Conservation (phyloP, 2,329 filamentous ascomycete genomes). For the Fonsecaea nubica region DNA sequence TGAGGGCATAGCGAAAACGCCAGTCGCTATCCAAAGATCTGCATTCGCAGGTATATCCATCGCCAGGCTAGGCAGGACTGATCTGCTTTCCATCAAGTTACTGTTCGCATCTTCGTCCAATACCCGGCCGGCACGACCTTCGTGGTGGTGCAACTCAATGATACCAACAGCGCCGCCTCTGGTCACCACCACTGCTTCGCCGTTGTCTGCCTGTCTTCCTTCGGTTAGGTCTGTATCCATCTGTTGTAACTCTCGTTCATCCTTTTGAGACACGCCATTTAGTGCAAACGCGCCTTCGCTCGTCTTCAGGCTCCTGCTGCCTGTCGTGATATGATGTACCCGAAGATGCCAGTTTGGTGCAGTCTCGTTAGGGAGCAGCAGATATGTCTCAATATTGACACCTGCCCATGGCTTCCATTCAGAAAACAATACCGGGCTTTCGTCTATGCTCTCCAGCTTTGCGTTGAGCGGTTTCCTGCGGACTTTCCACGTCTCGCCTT, state of each 20-base stretch:
- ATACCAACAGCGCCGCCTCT: constrained; percentile 60
- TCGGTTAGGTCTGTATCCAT: constrained; percentile 51
- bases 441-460: constrained; percentile 63
- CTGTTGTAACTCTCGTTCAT: constrained; percentile 62
- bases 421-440: constrained; percentile 67
- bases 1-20: constrained; percentile 72
- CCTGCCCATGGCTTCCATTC: constrained; percentile 74
- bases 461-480: constrained; percentile 71
- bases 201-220: constrained; percentile 48
- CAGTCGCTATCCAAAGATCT: constrained; percentile 71
- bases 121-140: constrained; percentile 64
- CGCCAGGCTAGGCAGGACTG: constrained; percentile 73
- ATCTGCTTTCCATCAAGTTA: constrained; percentile 75
- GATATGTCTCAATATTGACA: constrained; percentile 68
- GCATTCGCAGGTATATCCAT: constrained; percentile 65
- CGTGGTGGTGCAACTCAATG: constrained; percentile 50
- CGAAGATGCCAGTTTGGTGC: constrained; percentile 74
- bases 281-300: constrained; percentile 79
- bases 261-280: constrained; percentile 63
- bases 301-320: constrained; percentile 66
- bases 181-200: constrained; percentile 54
- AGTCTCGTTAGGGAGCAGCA: constrained; percentile 65
- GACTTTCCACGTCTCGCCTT: constrained; percentile 79
- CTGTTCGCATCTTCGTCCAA: constrained; percentile 80
- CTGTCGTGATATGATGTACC: constrained; percentile 66